Percentiles rank a stretch among this genome's conserved stretches.
These are phyloP conservation scores for Didymella keratinophila DNA, from an alignment of 2,329 filamentous ascomycete species.

Conservation along the genomic window DNA sequence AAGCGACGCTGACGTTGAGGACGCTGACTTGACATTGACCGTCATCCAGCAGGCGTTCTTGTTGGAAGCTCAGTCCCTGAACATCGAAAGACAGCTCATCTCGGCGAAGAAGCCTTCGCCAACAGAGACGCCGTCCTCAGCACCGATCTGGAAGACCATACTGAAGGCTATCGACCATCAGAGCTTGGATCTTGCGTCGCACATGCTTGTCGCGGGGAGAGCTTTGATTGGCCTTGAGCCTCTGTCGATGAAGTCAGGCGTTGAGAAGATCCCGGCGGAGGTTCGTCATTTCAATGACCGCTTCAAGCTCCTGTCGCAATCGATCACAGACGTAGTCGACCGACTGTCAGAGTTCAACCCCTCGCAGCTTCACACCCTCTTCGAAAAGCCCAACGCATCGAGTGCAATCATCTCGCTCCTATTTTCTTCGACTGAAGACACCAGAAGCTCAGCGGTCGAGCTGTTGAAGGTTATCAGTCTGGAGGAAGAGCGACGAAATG, in stretches of 20 bases:
- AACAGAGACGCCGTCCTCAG: slow-evolving; percentile 73
- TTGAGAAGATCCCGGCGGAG: slow-evolving; percentile 56
- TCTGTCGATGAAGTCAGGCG: slow-evolving; percentile 58
- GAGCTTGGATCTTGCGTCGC: slow-evolving; percentile 75
- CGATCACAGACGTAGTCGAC: slow-evolving; percentile 77
- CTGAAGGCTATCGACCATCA: slow-evolving; percentile 71
- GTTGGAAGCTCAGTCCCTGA: slow-evolving; percentile 75
- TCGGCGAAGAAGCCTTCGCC: slow-evolving; percentile 66
- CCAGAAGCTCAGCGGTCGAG: slow-evolving; percentile 81
- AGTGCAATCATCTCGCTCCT: slow-evolving; percentile 79
- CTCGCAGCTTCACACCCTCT: slow-evolving; percentile 73
- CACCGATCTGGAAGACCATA: slow-evolving; percentile 80
- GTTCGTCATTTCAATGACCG: slow-evolving; percentile 80
- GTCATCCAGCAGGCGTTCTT: slow-evolving; percentile 72
- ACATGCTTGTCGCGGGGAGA: slow-evolving; percentile 74
- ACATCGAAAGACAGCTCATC: slow-evolving; percentile 73
- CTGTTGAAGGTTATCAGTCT: slow-evolving; percentile 83
- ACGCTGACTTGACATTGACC: slow-evolving; percentile 62
- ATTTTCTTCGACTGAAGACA: slow-evolving; percentile 79
- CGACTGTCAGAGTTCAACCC: slow-evolving; percentile 78
- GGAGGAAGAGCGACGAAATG: slow-evolving; percentile 68
- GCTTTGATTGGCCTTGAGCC: slow-evolving; percentile 78
- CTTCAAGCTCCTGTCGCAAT: slow-evolving; percentile 67
- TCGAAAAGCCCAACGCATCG: slow-evolving; percentile 71
- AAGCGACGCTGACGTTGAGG: slow-evolving; percentile 38